phyloP scores from a whole-genome alignment of 768 basidiomycete species.

The Calocybe indica region DNA sequence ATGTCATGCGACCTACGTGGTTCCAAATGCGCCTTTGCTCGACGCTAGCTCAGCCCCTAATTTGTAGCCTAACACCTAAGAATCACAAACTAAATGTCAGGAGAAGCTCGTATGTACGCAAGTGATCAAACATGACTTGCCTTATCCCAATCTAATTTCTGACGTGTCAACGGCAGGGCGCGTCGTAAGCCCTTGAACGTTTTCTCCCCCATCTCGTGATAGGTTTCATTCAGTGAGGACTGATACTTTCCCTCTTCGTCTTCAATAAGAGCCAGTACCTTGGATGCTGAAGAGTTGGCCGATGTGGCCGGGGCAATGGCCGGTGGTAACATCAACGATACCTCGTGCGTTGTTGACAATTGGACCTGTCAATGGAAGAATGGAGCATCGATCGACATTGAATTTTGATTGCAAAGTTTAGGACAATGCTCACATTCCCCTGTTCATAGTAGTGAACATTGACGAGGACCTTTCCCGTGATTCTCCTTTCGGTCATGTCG shows the following conservation, averaged over 20 bases:
- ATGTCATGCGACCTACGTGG: slow-evolving; percentile 18
- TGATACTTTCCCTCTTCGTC: slow-evolving; percentile 81
- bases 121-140: slow-evolving; percentile 27
- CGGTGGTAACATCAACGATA: slow-evolving; percentile 59
- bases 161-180: slow-evolving; percentile 86
- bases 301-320: slow-evolving; percentile 44
- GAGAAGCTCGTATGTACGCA: too few species aligned
- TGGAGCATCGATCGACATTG: not conserved
- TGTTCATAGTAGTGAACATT: slow-evolving; percentile 98
- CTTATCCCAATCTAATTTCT: slow-evolving; percentile 96
- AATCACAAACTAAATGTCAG: slow-evolving; percentile 1
- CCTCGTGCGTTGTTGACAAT: slow-evolving; percentile 67
- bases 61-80: slow-evolving; percentile 54
- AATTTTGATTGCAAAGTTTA: not conserved
- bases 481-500: slow-evolving; percentile 53
- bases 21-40: slow-evolving; percentile 49
- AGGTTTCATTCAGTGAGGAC: slow-evolving; percentile 70
- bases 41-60: slow-evolving; percentile 72
- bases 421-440: slow-evolving; percentile 63
- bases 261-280: slow-evolving; percentile 76
- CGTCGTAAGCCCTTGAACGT: slow-evolving; percentile 89
- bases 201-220: slow-evolving; percentile 88
- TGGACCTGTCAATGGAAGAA: slow-evolving; percentile 60
- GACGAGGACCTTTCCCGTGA: slow-evolving; percentile 70
- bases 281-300: slow-evolving; percentile 49